These are phyloP conservation scores for Cutaneotrichosporon cyanovorans DNA, from an alignment of 1,284 basidiomycete genomes.

Conservation along the genomic window DNA sequence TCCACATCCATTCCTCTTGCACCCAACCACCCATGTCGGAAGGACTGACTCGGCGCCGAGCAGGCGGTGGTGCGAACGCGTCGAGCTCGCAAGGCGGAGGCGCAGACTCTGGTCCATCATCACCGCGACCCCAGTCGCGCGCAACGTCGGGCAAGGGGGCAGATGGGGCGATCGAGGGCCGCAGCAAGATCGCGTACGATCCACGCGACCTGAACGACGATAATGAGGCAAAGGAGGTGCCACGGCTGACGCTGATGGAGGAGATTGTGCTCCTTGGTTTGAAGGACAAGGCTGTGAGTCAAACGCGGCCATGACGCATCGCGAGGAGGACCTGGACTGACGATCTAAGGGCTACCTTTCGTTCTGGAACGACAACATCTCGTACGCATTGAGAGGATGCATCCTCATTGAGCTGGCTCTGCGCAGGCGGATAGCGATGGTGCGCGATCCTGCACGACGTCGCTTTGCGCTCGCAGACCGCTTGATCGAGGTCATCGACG, in stretches of 20 bases:
- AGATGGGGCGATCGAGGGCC: conserved; percentile 53
- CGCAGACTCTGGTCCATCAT: conserved; percentile 8
- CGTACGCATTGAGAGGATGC: conserved; percentile 87
- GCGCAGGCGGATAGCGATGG: conserved; percentile 77
- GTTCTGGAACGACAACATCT: conserved; percentile 98
- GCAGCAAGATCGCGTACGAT: conserved; percentile 84
- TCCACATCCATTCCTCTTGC: background rate
- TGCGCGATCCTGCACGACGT: conserved; percentile 71
- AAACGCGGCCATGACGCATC: background rate
- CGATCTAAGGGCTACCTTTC: conserved; percentile 73
- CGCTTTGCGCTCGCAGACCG: conserved; percentile 72
- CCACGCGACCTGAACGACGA: conserved; percentile 79
- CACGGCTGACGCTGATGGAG: conserved; percentile 89
- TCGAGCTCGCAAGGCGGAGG: conserved; percentile 3
- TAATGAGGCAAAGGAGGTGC: conserved; percentile 67
- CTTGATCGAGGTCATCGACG: conserved; percentile 81
- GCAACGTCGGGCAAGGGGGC: conserved; percentile 5
- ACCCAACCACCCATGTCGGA: conserved; percentile 31
- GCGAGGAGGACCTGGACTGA: no score
- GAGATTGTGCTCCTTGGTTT: conserved; percentile 87
- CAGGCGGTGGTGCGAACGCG: conserved; percentile 24
- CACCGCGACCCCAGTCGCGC: conserved; percentile 5
- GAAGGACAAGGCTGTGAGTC: conserved; percentile 76
- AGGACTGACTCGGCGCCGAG: conserved; percentile 43
- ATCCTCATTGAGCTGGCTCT: conserved; percentile 91